Conservation (phyloP, 148 eudicot species). For the Amaranthus cruentus region DNA sequence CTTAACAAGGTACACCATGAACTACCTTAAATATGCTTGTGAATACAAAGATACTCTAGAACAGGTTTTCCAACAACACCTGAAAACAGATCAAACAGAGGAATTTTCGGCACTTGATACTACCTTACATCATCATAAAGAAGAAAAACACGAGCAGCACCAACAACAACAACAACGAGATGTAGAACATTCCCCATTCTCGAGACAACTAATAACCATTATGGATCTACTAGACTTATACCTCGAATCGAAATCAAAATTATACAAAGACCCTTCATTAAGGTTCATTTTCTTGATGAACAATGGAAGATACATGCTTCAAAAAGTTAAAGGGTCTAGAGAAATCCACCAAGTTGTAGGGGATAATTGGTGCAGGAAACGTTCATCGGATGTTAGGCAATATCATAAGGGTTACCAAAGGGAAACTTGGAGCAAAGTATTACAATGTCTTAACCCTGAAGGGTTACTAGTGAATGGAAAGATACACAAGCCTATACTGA, state of each 20-base stretch:
- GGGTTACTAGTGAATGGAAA: constrained; percentile 70
- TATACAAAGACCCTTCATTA: constrained; percentile 57
- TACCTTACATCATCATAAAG: constrained; percentile 10
- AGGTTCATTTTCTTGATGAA: constrained; percentile 74
- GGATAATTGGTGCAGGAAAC: constrained; percentile 36
- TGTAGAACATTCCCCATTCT: constrained; percentile 38
- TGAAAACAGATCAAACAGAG: constrained; percentile 37
- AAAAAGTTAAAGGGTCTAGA: constrained; percentile 33
- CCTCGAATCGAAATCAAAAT: constrained; percentile 57
- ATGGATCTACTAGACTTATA: constrained; percentile 62
- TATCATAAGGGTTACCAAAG: constrained; percentile 44
- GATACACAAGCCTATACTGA: constrained; percentile 60
- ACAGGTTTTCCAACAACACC: constrained; percentile 57
- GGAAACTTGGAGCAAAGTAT: constrained; percentile 63
- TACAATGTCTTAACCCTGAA: constrained; percentile 53
- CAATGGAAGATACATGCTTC: constrained; percentile 42
- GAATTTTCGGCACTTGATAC: constrained; percentile 6
- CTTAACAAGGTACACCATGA: constrained; percentile 68
- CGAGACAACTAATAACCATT: constrained; percentile 35
- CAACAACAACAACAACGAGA: constrained; percentile 13
- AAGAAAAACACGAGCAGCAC: not conserved
- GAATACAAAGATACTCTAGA: constrained; percentile 59
- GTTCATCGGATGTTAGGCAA: constrained; percentile 35
- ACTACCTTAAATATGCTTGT: constrained; percentile 62
- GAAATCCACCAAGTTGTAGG: constrained; percentile 38